Evolutionary conservation across 176 grass and related monocot species (phyloP), one percentile per base, ranked within the genome.

Genomic region (Avena atlantica): DNA sequence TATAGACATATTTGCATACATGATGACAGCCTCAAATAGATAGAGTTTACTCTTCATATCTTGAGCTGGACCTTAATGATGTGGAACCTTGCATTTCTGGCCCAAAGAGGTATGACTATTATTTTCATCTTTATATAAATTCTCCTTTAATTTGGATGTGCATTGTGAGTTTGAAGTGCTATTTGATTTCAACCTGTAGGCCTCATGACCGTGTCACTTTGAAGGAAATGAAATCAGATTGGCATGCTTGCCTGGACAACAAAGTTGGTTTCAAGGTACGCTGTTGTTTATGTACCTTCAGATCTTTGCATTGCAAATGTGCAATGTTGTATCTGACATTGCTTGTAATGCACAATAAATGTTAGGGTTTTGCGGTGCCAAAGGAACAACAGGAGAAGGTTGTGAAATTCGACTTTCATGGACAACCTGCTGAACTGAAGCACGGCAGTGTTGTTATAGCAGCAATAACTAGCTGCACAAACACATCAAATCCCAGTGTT

Each of bases 381-480:
- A 94, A 91, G 81, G 92, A 91, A 83, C 17, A 79, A 0, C 95
- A 97, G 60, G 84, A 76, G 12, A 97, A 88, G 69, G 88, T 94
- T 82, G 90, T 89, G 53, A 89, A 97, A 68, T 97, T 94, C 60
- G 83, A 93, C 84, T 98, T 95, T 47, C 77, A 98, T 80, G 95
- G 95, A 68, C 80, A 90, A 66, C 77, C 83, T 74, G 95, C 95
- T 74, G 91, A 98, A 90, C 64, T 98, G 16, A 95, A 93, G 81
- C 95, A 98, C 23, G 93, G 91, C 27, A 95, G 88, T 87, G 89
- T 98, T 93, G 93, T 98, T 76, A 98, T 98, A 87, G 93, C 95
- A 84, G 95, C 95, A 83, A 98, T 98, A 65, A 98, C 95, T 65
- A 93, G 95, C 67, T 98, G 95, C 79, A 98, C 95, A 79, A 98